Evolutionary conservation across 2,329 filamentous ascomycete genomes (phyloP).

Genomic region (Cladophialophora bantiana): DNA sequence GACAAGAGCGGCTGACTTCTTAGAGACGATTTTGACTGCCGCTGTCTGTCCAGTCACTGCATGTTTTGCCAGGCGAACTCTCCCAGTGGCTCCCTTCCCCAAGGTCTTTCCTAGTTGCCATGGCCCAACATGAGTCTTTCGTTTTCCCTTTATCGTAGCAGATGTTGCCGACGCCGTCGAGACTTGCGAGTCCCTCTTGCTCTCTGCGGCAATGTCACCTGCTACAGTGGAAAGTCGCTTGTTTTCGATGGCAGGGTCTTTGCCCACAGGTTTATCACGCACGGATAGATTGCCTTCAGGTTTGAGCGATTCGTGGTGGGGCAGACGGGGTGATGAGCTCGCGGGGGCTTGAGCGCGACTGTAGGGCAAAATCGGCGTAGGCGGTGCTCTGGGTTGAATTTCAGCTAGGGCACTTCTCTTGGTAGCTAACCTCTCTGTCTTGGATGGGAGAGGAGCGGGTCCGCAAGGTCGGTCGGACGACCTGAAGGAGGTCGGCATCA

Average conservation of each 20-base stretch:
- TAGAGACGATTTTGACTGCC: slow-evolving; percentile 94
- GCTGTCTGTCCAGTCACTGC: slow-evolving; percentile 77
- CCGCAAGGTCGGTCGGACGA: neutral
- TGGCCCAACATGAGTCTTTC: slow-evolving; percentile 82
- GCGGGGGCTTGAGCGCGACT: slow-evolving; percentile 16
- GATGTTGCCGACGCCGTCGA: slow-evolving; percentile 31
- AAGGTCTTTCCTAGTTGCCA: slow-evolving; percentile 92
- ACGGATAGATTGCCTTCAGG: slow-evolving; percentile 40
- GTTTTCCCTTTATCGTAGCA: slow-evolving; percentile 57
- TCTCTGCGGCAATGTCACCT: slow-evolving; percentile 55
- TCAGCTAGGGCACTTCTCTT: slow-evolving; percentile 36
- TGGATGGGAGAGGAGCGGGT: slow-evolving; percentile 13
- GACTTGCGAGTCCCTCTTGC: slow-evolving; percentile 53
- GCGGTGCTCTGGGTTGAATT: slow-evolving; percentile 35
- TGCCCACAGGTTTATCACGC: slow-evolving; percentile 23
- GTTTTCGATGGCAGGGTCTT: slow-evolving; percentile 48
- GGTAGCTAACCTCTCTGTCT: slow-evolving; percentile 12
- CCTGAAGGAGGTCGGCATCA: slow-evolving; percentile 31
- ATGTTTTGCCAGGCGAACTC: slow-evolving; percentile 86
- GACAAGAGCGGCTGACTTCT: slow-evolving; percentile 77
- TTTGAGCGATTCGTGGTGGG: slow-evolving; percentile 43
- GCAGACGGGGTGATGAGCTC: slow-evolving; percentile 32
- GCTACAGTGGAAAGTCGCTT: slow-evolving; percentile 62
- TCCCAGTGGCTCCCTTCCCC: slow-evolving; percentile 86
- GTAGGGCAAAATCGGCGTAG: slow-evolving; percentile 14